These are phyloP conservation scores for Trichaptum fuscoviolaceum DNA, from an alignment of 768 basidiomycete species.

Conservation along the genomic window DNA sequence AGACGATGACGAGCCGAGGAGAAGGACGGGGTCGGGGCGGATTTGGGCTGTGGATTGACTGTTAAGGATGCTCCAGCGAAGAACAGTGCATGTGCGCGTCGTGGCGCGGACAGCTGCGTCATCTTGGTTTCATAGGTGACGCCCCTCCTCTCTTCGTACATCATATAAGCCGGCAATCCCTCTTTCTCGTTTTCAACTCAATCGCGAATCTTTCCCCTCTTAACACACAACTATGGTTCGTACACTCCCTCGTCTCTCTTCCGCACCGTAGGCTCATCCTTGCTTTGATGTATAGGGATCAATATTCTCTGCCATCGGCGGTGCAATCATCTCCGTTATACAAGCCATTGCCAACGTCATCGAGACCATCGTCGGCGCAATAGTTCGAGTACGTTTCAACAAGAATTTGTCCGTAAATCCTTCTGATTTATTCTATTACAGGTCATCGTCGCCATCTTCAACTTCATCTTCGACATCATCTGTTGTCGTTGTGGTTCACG, in stretches of 20 bases:
- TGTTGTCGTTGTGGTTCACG: slow-evolving; percentile 30
- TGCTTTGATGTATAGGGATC: slow-evolving; percentile 38
- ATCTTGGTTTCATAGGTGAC: neutral
- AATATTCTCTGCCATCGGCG: slow-evolving; percentile 60
- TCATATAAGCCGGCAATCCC: neutral
- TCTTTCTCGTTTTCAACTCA: neutral
- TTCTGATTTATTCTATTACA: slow-evolving; percentile 18
- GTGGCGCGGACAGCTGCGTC: neutral
- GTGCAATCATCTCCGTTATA: slow-evolving; percentile 53
- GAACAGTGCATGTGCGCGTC: no score
- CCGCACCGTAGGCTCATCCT: neutral
- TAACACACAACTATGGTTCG: neutral
- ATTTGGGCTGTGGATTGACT: neutral
- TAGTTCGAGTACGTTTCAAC: slow-evolving; percentile 47
- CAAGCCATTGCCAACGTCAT: slow-evolving; percentile 56
- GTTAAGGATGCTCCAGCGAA: neutral
- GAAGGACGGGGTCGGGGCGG: no score
- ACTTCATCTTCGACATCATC: slow-evolving; percentile 48
- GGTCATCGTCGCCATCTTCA: slow-evolving; percentile 62
- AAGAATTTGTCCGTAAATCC: neutral
- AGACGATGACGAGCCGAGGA: no score
- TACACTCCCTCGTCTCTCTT: neutral
- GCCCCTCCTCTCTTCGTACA: neutral
- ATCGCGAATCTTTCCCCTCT: neutral
- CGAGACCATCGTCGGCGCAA: slow-evolving; percentile 53